phyloP scores from a whole-genome alignment of 2,329 filamentous ascomycete species.

The Zymoseptoria pseudotritici region DNA sequence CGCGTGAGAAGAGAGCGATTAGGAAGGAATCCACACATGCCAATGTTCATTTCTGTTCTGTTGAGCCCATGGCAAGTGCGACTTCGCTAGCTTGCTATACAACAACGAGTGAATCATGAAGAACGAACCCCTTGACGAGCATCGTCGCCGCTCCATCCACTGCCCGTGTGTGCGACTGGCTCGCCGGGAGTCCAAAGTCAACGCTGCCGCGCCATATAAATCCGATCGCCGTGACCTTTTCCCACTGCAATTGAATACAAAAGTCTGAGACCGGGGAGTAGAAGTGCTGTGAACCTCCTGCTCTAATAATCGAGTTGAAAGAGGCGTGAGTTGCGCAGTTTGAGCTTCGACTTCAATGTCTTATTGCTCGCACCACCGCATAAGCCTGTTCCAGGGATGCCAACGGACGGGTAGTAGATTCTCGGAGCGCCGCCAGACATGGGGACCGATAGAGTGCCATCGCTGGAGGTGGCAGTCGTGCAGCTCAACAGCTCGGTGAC shows the following conservation, averaged over 20 bases:
- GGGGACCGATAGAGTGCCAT: slow-evolving; percentile 27
- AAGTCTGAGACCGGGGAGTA: background rate
- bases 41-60: background rate
- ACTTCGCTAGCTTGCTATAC: background rate
- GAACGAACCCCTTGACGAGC: background rate
- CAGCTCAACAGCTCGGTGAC: slow-evolving; percentile 36
- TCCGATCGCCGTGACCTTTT: background rate
- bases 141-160: background rate
- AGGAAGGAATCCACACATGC: background rate
- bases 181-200: background rate
- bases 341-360: background rate
- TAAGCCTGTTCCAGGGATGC: slow-evolving; percentile 1
- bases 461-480: slow-evolving; percentile 21
- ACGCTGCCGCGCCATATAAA: background rate
- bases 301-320: background rate
- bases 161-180: background rate
- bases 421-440: slow-evolving; percentile 31
- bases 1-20: background rate
- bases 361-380: slow-evolving; percentile 1
- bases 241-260: background rate
- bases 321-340: background rate
- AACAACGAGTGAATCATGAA: background rate
- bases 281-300: background rate
- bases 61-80: background rate
- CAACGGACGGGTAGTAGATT: slow-evolving; percentile 30